Conservation (phyloP, 108 stramenopile species). For the Parietichytrium sp. region DNA sequence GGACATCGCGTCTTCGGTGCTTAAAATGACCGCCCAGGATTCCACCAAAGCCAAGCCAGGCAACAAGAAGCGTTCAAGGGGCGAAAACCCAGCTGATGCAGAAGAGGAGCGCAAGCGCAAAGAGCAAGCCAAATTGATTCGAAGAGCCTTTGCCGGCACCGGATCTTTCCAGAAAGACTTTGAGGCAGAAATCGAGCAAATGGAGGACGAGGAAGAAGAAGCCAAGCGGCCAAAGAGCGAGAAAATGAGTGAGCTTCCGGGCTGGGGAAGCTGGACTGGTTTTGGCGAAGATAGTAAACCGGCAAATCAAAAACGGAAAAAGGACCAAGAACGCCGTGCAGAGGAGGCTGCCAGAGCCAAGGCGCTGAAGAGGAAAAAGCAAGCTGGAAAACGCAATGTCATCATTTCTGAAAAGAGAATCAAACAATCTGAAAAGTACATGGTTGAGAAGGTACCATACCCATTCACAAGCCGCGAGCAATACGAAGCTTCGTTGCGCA, state of each 20-base stretch:
- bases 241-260: constrained; percentile 55
- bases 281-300: constrained; percentile 77
- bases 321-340: neutral
- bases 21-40: too few species aligned
- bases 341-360: constrained; percentile 36
- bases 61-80: too few species aligned
- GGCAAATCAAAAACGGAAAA: constrained; percentile 69
- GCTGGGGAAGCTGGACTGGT: constrained; percentile 87
- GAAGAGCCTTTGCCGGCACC: constrained; percentile 80
- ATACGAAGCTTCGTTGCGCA: constrained; percentile 88
- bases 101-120: constrained; percentile 8
- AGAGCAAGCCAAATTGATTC: constrained; percentile 82
- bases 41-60: too few species aligned
- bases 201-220: constrained; percentile 72
- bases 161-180: constrained; percentile 85
- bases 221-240: constrained; percentile 54
- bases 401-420: constrained; percentile 87
- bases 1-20: too few species aligned
- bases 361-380: constrained; percentile 63
- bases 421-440: constrained; percentile 80
- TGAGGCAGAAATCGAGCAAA: constrained; percentile 75
- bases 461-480: constrained; percentile 88
- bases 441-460: constrained; percentile 83
- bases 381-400: constrained; percentile 77
- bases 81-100: too few species aligned